Evolutionary conservation across 192 early-diverging fungal species (phyloP).

Genomic region (Backusella morwellensis): DNA sequence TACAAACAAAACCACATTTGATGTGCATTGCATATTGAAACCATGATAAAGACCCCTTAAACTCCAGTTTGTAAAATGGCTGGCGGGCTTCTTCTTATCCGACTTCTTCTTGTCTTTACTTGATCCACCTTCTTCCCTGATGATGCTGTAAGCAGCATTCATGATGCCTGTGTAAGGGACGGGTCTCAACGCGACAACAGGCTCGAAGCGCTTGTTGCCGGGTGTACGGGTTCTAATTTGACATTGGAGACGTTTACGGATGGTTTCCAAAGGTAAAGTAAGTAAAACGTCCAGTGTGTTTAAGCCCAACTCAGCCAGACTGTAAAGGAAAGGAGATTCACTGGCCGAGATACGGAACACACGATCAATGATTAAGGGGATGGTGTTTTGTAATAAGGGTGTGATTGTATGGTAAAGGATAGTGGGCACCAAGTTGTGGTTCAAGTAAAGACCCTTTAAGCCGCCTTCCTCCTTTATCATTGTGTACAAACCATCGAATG

Average conservation of each 20-base stretch:
- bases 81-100: not conserved
- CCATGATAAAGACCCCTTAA: slow-evolving; percentile 71
- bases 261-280: slow-evolving; percentile 83
- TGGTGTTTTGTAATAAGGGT: slow-evolving; percentile 67
- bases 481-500: slow-evolving; percentile 71
- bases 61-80: slow-evolving; percentile 45
- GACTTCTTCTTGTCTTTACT: slow-evolving; percentile 20
- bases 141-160: slow-evolving; percentile 66
- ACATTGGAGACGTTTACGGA: slow-evolving; percentile 79
- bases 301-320: slow-evolving; percentile 60
- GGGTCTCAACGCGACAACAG: slow-evolving; percentile 61
- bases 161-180: slow-evolving; percentile 73
- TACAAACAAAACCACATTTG: slow-evolving; percentile 57
- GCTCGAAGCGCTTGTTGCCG: slow-evolving; percentile 57
- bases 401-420: slow-evolving; percentile 75
- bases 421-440: slow-evolving; percentile 73
- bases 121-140: slow-evolving; percentile 71
- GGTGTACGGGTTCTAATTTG: slow-evolving; percentile 64
- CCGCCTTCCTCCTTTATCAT: slow-evolving; percentile 82
- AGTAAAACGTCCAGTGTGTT: slow-evolving; percentile 73
- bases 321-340: slow-evolving; percentile 64
- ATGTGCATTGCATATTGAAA: slow-evolving; percentile 61
- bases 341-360: slow-evolving; percentile 53
- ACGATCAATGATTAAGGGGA: slow-evolving; percentile 64
- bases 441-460: slow-evolving; percentile 63